Evolutionary conservation across 2,329 filamentous ascomycete species (phyloP).

Genomic region (Hyphodiscus sp.): DNA sequence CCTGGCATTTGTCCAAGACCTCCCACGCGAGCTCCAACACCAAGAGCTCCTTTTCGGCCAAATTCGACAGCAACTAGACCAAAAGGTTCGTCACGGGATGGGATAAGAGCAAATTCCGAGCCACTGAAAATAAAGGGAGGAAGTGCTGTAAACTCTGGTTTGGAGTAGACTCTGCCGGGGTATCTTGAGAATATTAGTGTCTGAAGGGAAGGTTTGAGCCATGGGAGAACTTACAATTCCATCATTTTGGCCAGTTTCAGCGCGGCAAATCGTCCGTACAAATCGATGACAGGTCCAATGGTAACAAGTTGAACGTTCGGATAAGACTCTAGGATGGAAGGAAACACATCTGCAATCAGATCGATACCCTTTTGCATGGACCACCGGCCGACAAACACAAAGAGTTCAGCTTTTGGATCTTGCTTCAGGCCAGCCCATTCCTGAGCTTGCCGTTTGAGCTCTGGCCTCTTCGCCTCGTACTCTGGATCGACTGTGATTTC

Average conservation of each 20-base stretch:
- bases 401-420: conserved; percentile 54
- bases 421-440: conserved; percentile 60
- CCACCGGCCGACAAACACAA: conserved; percentile 65
- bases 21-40: conserved; percentile 59
- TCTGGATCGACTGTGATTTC: conserved; percentile 46
- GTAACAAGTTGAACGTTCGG: conserved; percentile 55
- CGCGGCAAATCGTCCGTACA: conserved; percentile 62
- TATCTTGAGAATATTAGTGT: conserved; percentile 36
- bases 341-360: conserved; percentile 62
- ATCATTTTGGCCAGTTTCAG: conserved; percentile 58
- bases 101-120: conserved; percentile 62
- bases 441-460: conserved; percentile 54
- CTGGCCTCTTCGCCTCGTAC: conserved; percentile 46
- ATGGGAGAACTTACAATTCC: conserved; percentile 31
- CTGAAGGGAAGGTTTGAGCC: background rate
- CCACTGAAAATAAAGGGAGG: conserved; percentile 63
- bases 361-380: conserved; percentile 64
- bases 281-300: conserved; percentile 59
- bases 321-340: conserved; percentile 53
- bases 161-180: conserved; percentile 59
- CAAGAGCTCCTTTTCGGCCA: conserved; percentile 60
- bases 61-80: conserved; percentile 64
- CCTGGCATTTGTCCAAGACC: conserved; percentile 66
- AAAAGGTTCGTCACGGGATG: conserved; percentile 63
- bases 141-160: conserved; percentile 59